A percentile compares a stretch with the other conserved stretches of the same genome.
Evolutionary conservation across 1,139 yeast species (phyloP).

Genomic region (Sugiyamaella grinbergsii): DNA sequence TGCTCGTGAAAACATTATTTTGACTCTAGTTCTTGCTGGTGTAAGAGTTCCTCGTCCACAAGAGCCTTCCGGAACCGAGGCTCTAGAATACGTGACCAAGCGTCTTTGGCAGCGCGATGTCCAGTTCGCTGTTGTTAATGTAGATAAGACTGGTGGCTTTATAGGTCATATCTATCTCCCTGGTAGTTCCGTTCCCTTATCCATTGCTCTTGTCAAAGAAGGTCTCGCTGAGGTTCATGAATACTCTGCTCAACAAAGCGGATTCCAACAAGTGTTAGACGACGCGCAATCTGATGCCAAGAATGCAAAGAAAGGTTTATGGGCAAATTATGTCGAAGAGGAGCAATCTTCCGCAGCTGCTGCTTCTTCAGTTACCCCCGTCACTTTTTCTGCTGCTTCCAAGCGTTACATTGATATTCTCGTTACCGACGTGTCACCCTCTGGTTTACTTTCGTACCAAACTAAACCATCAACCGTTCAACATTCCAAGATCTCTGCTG

Average conservation of each 20-base stretch:
- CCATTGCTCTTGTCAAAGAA: slow-evolving; percentile 58
- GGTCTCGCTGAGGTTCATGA: slow-evolving; percentile 72
- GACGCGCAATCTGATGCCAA: slow-evolving; percentile 69
- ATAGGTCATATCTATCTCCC: slow-evolving; percentile 68
- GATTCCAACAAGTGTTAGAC: slow-evolving; percentile 54
- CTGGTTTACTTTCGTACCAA: slow-evolving; percentile 61
- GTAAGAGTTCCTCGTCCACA: slow-evolving; percentile 51
- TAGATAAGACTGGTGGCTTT: slow-evolving; percentile 80
- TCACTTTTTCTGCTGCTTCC: slow-evolving; percentile 24
- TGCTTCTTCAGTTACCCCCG: slow-evolving; percentile 22
- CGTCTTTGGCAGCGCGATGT: slow-evolving; percentile 72
- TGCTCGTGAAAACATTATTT: slow-evolving; percentile 70
- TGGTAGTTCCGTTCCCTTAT: slow-evolving; percentile 59
- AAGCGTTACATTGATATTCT: slow-evolving; percentile 60
- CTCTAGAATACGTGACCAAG: slow-evolving; percentile 56
- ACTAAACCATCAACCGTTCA: slow-evolving; percentile 33
- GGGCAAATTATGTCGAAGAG: slow-evolving; percentile 56
- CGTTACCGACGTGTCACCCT: slow-evolving; percentile 55
- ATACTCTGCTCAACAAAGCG: slow-evolving; percentile 61
- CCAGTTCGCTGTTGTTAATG: slow-evolving; percentile 64
- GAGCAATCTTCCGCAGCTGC: slow-evolving; percentile 37
- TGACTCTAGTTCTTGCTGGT: slow-evolving; percentile 78
- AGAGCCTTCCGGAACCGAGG: slow-evolving; percentile 53
- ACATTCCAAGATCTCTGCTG: slow-evolving; percentile 38
- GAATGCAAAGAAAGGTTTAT: slow-evolving; percentile 57